phyloP scores from a whole-genome alignment of 202 grass and related monocot species.

The Eragrostis tef region DNA sequence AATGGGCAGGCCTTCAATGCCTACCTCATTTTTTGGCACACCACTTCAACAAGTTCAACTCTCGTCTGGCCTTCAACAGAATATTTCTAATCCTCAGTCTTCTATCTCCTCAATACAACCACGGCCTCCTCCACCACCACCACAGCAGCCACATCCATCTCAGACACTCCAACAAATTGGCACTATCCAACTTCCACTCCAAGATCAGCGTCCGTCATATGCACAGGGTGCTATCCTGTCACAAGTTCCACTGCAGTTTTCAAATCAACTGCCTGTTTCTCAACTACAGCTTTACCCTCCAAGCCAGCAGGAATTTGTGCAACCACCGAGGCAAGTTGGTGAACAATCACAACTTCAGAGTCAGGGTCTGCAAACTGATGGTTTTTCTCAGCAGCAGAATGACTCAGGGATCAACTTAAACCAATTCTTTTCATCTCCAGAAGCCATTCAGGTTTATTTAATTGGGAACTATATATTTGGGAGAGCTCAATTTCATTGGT shows the following conservation, averaged over 20 bases:
- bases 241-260: conserved; percentile 78
- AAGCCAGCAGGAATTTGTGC: conserved; percentile 63
- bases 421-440: conserved; percentile 82
- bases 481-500: conserved; percentile 15
- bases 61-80: conserved; percentile 61
- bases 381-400: conserved; percentile 64
- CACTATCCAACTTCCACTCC: conserved; percentile 52
- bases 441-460: conserved; percentile 85
- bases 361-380: conserved; percentile 65
- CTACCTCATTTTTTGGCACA: conserved; percentile 51
- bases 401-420: conserved; percentile 73
- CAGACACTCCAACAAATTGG: conserved; percentile 68
- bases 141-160: conserved; percentile 75
- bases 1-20: conserved; percentile 55
- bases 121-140: conserved; percentile 68
- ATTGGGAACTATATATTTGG: background rate
- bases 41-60: conserved; percentile 60
- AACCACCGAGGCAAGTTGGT: conserved; percentile 42
- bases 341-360: conserved; percentile 58
- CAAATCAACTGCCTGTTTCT: conserved; percentile 70
- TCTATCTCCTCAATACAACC: conserved; percentile 58
- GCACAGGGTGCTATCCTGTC: conserved; percentile 51
- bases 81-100: conserved; percentile 56
- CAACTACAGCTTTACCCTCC: conserved; percentile 72
- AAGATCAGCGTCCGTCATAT: conserved; percentile 62